Evolutionary conservation across 2,329 filamentous ascomycete species (phyloP), one percentile per base, ranked within the genome.

Genomic region (Ophiostoma ulmi): DNA sequence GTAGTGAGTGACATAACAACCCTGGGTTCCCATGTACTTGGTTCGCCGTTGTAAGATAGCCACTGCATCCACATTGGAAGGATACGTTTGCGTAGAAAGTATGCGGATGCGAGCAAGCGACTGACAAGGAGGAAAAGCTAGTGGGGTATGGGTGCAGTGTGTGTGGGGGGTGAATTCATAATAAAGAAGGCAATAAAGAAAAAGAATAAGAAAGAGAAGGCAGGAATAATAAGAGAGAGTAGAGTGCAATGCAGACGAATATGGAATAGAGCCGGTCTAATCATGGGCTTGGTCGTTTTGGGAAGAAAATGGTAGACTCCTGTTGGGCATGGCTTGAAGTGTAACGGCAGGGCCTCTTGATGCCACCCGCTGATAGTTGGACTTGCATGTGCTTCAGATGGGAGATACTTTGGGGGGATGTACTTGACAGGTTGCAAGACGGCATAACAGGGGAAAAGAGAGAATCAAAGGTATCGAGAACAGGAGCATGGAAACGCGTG

Each of bases 91-190:
- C 69, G 36, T 48, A 44, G 63, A 70, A 70, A 63, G 58, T 13
- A 35, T 7, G 26, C 35, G 14, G 58, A 35, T 63, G 26, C 26
- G 8, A 41, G 31, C 7, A 48, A 36, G 17, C 44, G 44, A 48
- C 44, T 41, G 13, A 44, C 48, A 41, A 48, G 41, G 61, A 17
- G 31, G 61, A 71, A 38, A 66, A 66, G 64, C 48, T 67, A 48
- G 63, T 63, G 70, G 67, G 48, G 64, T 61, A 44, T 44, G 36
- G 48, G 39, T 48, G 39, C n/a, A 69, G 70, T 69, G 68, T 69
- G 68, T 71, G 70, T 68, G 52, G 70, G 55, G 52, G 61, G 35
- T 35, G 22, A 26, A 61, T 36, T 41, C 44, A 39, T 55, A 41
- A 39, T 55, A 41, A 64, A 48, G 65, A 63, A 63, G 58, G 10